phyloP scores from a whole-genome alignment of 768 basidiomycete species.

The Amanita jacksonii region DNA sequence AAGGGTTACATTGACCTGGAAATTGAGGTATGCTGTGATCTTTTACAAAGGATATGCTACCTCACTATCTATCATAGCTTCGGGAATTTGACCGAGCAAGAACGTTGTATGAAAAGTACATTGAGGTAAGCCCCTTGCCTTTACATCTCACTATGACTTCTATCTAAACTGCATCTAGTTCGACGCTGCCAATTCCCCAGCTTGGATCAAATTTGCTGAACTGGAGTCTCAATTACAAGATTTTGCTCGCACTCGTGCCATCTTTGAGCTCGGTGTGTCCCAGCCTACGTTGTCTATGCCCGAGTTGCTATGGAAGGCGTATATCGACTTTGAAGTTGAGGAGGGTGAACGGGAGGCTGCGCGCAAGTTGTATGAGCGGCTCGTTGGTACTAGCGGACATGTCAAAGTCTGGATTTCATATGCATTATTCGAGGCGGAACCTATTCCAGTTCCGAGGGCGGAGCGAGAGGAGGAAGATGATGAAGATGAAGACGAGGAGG shows the following conservation, averaged over 20 bases:
- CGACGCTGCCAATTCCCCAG: slow-evolving; percentile 83
- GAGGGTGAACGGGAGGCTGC: slow-evolving; percentile 86
- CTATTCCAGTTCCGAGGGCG: slow-evolving; percentile 54
- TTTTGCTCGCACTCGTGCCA: slow-evolving; percentile 79
- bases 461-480: slow-evolving; percentile 68
- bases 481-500: slow-evolving; percentile 44
- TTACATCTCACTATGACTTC: not conserved
- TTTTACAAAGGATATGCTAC: not conserved
- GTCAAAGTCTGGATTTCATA: slow-evolving; percentile 97
- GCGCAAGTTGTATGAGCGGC: slow-evolving; percentile 80
- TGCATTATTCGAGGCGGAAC: slow-evolving; percentile 83
- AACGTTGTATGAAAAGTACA: slow-evolving; percentile 85
- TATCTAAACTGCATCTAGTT: slow-evolving; percentile 33
- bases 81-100: slow-evolving; percentile 95
- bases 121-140: slow-evolving; percentile 51
- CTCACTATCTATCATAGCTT: slow-evolving; percentile 37
- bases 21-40: slow-evolving; percentile 52
- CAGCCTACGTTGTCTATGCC: slow-evolving; percentile 90
- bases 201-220: slow-evolving; percentile 96
- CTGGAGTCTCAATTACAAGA: slow-evolving; percentile 85
- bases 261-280: slow-evolving; percentile 85
- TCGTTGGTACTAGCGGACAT: slow-evolving; percentile 79
- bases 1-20: slow-evolving; percentile 94
- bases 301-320: slow-evolving; percentile 89
- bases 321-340: slow-evolving; percentile 93